Conservation (phyloP, 495 filamentous ascomycete genomes). For the Coniosporium apollinis region DNA sequence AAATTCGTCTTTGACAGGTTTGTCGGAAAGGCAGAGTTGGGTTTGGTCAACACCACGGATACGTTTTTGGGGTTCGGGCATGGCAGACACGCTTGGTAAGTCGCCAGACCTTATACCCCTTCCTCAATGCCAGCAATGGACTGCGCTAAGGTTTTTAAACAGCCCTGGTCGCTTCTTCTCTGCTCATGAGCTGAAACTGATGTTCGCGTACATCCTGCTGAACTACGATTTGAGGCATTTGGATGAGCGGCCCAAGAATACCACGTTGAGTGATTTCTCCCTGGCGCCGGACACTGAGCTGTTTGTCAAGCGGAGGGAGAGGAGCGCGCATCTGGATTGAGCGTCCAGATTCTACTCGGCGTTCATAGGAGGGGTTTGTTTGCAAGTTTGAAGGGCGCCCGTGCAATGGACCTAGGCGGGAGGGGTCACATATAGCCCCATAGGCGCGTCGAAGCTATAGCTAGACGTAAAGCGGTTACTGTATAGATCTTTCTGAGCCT, state of each 20-base stretch:
- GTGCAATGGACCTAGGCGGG: too few species aligned
- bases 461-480: too few species aligned
- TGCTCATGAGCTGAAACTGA: conserved; percentile 6
- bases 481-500: too few species aligned
- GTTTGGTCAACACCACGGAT: conserved; percentile 3
- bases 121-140: not conserved
- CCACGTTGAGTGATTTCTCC: too few species aligned
- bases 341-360: too few species aligned
- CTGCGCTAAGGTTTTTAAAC: not conserved
- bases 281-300: too few species aligned
- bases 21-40: not conserved
- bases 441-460: too few species aligned
- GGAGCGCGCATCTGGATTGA: too few species aligned
- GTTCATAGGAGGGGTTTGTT: too few species aligned
- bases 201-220: conserved; percentile 6
- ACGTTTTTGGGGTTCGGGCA: conserved; percentile 8
- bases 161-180: conserved; percentile 11
- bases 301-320: too few species aligned
- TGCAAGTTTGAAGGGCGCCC: too few species aligned
- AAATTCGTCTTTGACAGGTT: not conserved
- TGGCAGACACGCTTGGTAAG: conserved; percentile 9
- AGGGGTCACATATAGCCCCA: too few species aligned
- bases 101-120: not conserved
- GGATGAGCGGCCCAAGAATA: conserved; percentile 1
- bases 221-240: conserved; percentile 9